Percentiles rank a stretch among this genome's conserved stretches.
phyloP scores from a whole-genome alignment of 1,284 basidiomycete species.

The Tilletia indica region DNA sequence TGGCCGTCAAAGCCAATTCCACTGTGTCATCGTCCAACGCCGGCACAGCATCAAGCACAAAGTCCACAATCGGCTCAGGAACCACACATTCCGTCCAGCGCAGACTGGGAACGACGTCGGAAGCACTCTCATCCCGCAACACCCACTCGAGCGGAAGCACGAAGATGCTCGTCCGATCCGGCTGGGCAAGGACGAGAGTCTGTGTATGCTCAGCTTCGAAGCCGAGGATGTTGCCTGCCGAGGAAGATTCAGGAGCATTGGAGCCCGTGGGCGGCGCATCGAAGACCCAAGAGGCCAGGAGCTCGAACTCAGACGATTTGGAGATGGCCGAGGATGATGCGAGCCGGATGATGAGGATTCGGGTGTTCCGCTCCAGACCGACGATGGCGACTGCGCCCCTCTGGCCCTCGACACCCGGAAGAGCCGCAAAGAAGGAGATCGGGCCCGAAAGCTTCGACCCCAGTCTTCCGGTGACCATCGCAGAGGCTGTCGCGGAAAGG shows the following conservation, averaged over 20 bases:
- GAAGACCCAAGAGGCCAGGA: background rate
- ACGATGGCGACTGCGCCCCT: background rate
- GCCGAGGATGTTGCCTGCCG: background rate
- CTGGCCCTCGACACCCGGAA: no score
- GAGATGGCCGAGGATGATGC: no score
- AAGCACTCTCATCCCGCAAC: background rate
- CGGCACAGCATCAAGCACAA: conserved; percentile 2
- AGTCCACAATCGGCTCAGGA: conserved; percentile 5
- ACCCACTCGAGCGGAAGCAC: background rate
- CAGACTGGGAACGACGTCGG: background rate
- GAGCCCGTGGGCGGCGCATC: background rate
- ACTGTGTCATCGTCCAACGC: background rate
- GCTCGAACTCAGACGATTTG: background rate
- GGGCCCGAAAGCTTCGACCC: no score
- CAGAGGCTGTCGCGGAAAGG: no score
- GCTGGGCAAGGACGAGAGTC: conserved; percentile 1
- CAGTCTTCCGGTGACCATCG: no score
- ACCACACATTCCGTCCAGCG: conserved; percentile 10
- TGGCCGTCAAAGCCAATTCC: background rate
- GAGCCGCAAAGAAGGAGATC: no score
- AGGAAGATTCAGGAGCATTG: background rate
- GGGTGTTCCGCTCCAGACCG: background rate
- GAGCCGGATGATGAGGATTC: background rate
- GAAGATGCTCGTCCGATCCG: background rate
- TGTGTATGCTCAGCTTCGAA: background rate